Evolutionary conservation across 495 filamentous ascomycete species (phyloP), one percentile per base, ranked within the genome.

Genomic region (Aspergillus homomorphus): DNA sequence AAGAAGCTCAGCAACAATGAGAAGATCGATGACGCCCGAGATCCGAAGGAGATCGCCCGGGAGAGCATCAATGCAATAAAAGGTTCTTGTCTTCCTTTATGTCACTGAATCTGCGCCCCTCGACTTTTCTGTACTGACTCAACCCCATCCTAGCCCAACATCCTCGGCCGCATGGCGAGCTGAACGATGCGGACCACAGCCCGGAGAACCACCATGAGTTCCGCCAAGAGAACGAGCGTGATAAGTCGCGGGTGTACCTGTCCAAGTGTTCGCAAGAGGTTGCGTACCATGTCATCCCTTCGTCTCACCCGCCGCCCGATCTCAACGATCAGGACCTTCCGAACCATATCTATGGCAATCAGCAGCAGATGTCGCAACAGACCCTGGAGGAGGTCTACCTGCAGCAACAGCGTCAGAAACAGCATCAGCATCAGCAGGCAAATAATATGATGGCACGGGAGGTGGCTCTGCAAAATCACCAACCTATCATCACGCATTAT

Each of bases 161-260:
- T 15, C 61, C 75, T 4, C 77, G 75, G 50, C 65, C 69, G 7
- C 72, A 66, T 51, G 61, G 73, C 45, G 75, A 74, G 26, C 69
- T 74, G 51, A 64, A 78, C 33, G 78, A 77, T 28, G 67, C 68
- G 20, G 75, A 79, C 53, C 62, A 54, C 6, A 73, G 69, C 48
- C 76, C 80, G 22, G 83, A 89, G 38, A 82, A 84, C 55, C 76
- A 83, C 42, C 74, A 80, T 24, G 85, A 85, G 52, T 73, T 87
- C 24, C 83, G 82, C 57, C 77, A 82, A 43, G 80, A 83, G 45
- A 69, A 69, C 15, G 80, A 80, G 60, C 69, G 79, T 33, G 80
- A 83, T 3, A 79, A 80, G 59, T 80, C 79, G 42, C 68, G 78
- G 12, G 64, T 75, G 4, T 83, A 80, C 46, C 59, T 83, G n/a